Conservation (phyloP, 345 rosid genomes). For the Camelina hispida region DNA sequence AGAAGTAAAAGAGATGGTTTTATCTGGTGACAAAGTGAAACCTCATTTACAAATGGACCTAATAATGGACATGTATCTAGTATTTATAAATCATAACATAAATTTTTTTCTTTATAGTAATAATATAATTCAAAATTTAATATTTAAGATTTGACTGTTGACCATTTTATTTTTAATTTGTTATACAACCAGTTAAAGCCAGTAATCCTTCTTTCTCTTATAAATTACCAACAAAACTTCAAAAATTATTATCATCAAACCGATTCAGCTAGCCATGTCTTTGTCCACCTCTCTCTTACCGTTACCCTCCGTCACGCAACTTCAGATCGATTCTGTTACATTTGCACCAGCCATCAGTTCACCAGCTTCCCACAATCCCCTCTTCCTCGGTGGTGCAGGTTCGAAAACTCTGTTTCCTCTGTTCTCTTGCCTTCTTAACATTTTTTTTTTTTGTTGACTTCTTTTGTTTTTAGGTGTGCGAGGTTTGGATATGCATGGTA, state of each 20-base stretch:
- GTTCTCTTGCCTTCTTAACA: not conserved
- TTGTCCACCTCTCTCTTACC: conserved; percentile 3
- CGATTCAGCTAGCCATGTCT: conserved; percentile 26
- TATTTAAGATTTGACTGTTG: no score
- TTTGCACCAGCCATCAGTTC: conserved; percentile 72
- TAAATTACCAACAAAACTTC: not conserved
- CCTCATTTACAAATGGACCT: no score
- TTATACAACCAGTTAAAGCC: no score
- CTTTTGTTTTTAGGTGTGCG: conserved; percentile 56
- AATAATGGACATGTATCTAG: no score
- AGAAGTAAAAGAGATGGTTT: no score
- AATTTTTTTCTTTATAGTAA: no score
- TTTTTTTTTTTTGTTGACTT: not conserved
- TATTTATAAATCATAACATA: no score
- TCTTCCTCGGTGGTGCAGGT: conserved; percentile 92
- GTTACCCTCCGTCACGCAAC: conserved; percentile 41
- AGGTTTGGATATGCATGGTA: conserved; percentile 73
- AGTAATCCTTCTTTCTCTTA: not conserved
- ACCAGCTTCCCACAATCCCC: conserved; percentile 61
- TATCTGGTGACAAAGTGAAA: no score
- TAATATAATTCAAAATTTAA: no score
- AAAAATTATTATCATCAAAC: conserved; percentile 3
- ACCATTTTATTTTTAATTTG: no score
- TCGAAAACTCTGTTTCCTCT: not conserved
- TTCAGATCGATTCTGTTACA: conserved; percentile 54